A percentile compares a stretch with the other conserved stretches of the same genome.
These are phyloP conservation scores for Asclepias syriaca DNA, from an alignment of 257 asterid species.

Conservation along the genomic window DNA sequence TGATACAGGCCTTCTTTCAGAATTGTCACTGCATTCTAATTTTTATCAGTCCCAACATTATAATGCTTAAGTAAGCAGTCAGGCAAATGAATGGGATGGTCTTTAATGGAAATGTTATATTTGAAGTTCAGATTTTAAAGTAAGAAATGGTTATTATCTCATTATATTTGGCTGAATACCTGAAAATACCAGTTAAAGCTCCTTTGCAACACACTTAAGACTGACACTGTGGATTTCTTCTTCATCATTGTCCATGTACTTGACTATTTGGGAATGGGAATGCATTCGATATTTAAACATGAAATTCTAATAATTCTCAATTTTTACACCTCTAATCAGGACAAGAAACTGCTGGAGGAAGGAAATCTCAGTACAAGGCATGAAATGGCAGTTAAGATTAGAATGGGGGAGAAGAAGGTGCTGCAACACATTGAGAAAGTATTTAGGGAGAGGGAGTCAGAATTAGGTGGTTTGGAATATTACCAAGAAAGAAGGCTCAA, in stretches of 20 bases:
- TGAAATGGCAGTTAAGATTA: slow-evolving; percentile 63
- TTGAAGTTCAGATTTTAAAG: background rate
- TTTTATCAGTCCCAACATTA: background rate
- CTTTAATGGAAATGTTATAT: background rate
- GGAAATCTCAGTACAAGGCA: slow-evolving; percentile 63
- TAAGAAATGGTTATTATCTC: background rate
- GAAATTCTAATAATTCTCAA: background rate
- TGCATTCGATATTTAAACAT: background rate
- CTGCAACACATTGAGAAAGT: slow-evolving; percentile 64
- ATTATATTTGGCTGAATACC: background rate
- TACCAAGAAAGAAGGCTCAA: slow-evolving; percentile 89
- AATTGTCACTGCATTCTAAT: background rate
- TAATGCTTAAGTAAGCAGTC: background rate
- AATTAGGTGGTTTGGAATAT: slow-evolving; percentile 72
- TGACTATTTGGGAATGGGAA: background rate
- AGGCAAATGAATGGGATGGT: background rate
- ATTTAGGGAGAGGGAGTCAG: slow-evolving; percentile 62
- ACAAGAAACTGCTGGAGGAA: slow-evolving; percentile 61
- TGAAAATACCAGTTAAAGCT: background rate
- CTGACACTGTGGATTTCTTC: background rate
- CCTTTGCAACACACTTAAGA: background rate
- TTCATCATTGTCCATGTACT: background rate
- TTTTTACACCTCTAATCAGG: slow-evolving; percentile 30
- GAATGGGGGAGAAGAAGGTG: slow-evolving; percentile 89
- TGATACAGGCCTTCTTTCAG: too few relatives aligned